Conservation (phyloP, 116 monocot genomes). For the Trichopus zeylanicus region DNA sequence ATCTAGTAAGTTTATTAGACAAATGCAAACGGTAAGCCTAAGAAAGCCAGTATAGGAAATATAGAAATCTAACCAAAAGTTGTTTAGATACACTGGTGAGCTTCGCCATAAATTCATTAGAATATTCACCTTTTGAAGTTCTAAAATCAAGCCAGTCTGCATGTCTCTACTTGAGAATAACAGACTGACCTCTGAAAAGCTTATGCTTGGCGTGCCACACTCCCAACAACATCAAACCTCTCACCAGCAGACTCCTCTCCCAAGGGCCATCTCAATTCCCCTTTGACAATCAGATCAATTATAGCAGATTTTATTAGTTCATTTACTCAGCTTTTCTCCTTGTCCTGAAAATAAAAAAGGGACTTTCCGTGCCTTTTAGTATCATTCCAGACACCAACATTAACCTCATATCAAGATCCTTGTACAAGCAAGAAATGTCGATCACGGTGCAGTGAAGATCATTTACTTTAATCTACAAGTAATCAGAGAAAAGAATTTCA, state of each 20-base stretch:
- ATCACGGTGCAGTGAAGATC: constrained; percentile 40
- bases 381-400: constrained; percentile 29
- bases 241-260: constrained; percentile 38
- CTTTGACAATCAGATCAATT: constrained; percentile 47
- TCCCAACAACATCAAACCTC: constrained; percentile 38
- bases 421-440: constrained; percentile 49
- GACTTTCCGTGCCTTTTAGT: constrained; percentile 18
- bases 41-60: background rate
- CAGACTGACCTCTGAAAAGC: constrained; percentile 18
- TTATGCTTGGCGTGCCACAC: constrained; percentile 37
- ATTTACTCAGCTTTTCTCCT: constrained; percentile 27
- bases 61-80: constrained; percentile 25
- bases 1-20: too few species aligned
- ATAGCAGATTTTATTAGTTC: constrained; percentile 44
- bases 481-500: background rate
- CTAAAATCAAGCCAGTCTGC: constrained; percentile 50
- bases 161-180: constrained; percentile 34
- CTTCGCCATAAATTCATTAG: constrained; percentile 43
- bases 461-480: constrained; percentile 33
- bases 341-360: constrained; percentile 37
- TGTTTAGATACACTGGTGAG: constrained; percentile 17
- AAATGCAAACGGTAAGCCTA: background rate
- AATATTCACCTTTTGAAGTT: constrained; percentile 36
- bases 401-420: constrained; percentile 53
- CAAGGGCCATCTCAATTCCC: constrained; percentile 64